Conservation (phyloP, 345 rosid species). For the Eucalyptus polyanthemos region DNA sequence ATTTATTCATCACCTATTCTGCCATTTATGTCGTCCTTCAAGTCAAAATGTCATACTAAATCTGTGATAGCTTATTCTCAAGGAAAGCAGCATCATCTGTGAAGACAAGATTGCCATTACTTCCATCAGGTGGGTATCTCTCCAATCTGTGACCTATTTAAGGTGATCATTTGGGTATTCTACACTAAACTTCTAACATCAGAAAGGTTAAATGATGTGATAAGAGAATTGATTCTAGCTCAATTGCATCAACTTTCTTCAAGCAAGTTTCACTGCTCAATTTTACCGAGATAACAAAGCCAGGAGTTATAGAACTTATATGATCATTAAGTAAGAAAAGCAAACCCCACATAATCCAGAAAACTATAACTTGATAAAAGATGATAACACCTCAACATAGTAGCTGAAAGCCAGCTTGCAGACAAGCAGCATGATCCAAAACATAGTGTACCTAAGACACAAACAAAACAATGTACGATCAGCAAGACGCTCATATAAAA, state of each 20-base stretch:
- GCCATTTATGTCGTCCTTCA: background rate
- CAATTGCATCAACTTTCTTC: background rate
- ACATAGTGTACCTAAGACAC: constrained; percentile 64
- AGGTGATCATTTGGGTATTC: background rate
- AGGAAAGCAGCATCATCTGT: background rate
- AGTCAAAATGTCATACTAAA: background rate
- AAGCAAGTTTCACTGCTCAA: background rate
- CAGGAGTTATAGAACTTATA: background rate
- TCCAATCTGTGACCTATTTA: background rate
- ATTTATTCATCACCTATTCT: background rate
- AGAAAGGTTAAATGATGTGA: background rate
- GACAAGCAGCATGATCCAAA: constrained; percentile 85
- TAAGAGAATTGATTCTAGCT: background rate
- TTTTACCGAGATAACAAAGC: background rate
- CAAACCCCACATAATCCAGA: background rate
- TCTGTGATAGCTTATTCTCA: background rate
- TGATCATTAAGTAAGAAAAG: background rate
- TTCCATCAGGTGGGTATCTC: background rate
- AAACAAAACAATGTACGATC: background rate
- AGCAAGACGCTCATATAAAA: background rate
- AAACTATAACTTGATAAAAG: background rate
- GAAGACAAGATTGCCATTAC: background rate
- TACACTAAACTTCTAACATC: background rate
- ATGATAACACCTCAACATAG: constrained; percentile 76
- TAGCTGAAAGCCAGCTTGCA: constrained; percentile 98